phyloP scores from a whole-genome alignment of 148 eudicot genomes.

The Cornus kousa region DNA sequence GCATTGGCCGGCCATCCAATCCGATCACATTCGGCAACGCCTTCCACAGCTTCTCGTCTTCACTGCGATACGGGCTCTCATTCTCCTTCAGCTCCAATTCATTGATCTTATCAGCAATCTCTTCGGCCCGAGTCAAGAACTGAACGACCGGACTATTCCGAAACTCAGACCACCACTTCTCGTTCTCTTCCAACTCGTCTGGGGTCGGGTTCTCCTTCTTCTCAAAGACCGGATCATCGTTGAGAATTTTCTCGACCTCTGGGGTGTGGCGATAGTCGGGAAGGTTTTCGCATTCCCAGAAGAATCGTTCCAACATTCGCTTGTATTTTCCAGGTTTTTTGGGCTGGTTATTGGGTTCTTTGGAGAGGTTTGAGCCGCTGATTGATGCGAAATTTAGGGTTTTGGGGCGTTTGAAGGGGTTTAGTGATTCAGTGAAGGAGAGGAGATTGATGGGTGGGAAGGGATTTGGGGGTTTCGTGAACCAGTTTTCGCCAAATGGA shows the following conservation, averaged over 20 bases:
- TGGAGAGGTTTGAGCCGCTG: slow-evolving; percentile 33
- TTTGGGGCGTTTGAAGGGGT: slow-evolving; percentile 47
- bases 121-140: slow-evolving; percentile 56
- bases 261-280: slow-evolving; percentile 72
- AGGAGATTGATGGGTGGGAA: slow-evolving; percentile 45
- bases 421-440: slow-evolving; percentile 35
- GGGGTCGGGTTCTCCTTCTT: slow-evolving; percentile 50
- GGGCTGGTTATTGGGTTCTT: slow-evolving; percentile 22
- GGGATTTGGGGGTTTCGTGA: slow-evolving; percentile 56
- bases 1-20: slow-evolving; percentile 89
- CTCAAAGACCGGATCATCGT: slow-evolving; percentile 62
- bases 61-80: slow-evolving; percentile 44
- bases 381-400: slow-evolving; percentile 44
- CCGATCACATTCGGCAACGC: slow-evolving; percentile 67
- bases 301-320: slow-evolving; percentile 70
- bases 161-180: slow-evolving; percentile 60
- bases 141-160: slow-evolving; percentile 62
- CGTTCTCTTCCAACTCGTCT: slow-evolving; percentile 69
- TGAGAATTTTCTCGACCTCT: slow-evolving; percentile 56
- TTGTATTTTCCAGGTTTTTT: slow-evolving; percentile 55
- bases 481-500: slow-evolving; percentile 65
- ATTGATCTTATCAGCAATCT: slow-evolving; percentile 58
- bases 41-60: slow-evolving; percentile 65
- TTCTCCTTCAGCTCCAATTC: slow-evolving; percentile 64
- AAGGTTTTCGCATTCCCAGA: slow-evolving; percentile 73